A percentile compares a stretch with the other conserved stretches of the same genome.
Conservation (phyloP, 1,139 yeast genomes). For the Debaryomyces robertsiae region DNA sequence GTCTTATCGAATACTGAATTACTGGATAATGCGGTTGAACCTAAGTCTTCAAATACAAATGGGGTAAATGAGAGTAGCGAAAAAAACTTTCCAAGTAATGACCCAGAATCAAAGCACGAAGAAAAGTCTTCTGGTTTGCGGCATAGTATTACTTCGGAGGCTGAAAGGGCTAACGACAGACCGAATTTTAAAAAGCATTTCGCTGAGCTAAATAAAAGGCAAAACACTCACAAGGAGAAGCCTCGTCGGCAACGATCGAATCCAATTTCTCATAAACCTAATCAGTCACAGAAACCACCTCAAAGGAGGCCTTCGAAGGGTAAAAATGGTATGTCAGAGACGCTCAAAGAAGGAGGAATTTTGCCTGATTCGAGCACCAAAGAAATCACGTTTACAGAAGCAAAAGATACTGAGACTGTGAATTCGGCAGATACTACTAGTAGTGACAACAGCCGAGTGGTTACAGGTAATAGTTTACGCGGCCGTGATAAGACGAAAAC, state of each 20-base stretch:
- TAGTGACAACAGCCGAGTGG: too few relatives aligned
- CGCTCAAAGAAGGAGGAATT: too few relatives aligned
- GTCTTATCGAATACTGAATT: slow-evolving; percentile 3
- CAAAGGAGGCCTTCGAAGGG: too few relatives aligned
- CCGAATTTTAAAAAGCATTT: slow-evolving; percentile 39
- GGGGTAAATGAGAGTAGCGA: neutral
- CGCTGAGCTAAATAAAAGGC: slow-evolving; percentile 29
- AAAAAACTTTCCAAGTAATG: neutral
- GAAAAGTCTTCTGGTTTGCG: neutral
- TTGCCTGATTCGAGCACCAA: too few relatives aligned
- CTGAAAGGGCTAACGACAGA: slow-evolving; percentile 21
- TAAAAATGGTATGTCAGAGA: too few relatives aligned
- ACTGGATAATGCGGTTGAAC: neutral
- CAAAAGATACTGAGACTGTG: too few relatives aligned
- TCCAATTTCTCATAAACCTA: neutral
- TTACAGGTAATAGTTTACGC: neutral
- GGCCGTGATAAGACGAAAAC: neutral
- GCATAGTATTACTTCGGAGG: neutral
- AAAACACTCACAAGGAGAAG: slow-evolving; percentile 16
- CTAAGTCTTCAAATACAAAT: neutral
- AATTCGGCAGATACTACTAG: too few relatives aligned
- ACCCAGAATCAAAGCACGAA: neutral
- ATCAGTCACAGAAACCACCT: too few relatives aligned
- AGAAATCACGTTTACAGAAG: too few relatives aligned
- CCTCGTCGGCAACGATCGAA: slow-evolving; percentile 4